A percentile compares a stretch with the other conserved stretches of the same genome.
phyloP scores from a whole-genome alignment of 768 basidiomycete genomes.

The Strobilomyces dryophilus region DNA sequence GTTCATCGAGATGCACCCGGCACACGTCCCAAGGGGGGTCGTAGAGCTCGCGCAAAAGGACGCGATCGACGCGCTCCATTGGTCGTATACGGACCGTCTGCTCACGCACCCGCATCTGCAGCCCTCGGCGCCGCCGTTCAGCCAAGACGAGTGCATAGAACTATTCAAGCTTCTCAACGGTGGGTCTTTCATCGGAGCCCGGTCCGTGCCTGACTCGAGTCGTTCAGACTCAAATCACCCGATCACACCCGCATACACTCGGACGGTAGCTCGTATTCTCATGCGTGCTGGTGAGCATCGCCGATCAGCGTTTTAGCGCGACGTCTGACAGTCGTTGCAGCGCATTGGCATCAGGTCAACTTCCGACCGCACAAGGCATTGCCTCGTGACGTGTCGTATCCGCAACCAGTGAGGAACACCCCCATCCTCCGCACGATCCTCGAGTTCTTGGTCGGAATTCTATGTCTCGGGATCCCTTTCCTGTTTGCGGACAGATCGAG shows the following conservation, averaged over 20 bases:
- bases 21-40: constrained; percentile 52
- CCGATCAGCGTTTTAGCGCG: neutral
- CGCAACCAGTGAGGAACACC: constrained; percentile 24
- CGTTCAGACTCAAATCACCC: constrained; percentile 18
- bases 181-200: constrained; percentile 8
- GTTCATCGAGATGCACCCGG: constrained; percentile 76
- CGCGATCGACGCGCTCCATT: constrained; percentile 71
- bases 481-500: constrained; percentile 56
- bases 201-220: constrained; percentile 1
- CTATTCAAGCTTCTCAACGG: constrained; percentile 54
- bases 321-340: constrained; percentile 24
- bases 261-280: constrained; percentile 64
- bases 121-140: constrained; percentile 61
- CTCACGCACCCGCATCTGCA: constrained; percentile 49
- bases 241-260: constrained; percentile 46
- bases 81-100: constrained; percentile 79
- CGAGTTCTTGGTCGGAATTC: constrained; percentile 55
- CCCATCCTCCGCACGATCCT: constrained; percentile 47
- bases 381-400: constrained; percentile 46
- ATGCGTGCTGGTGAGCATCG: constrained; percentile 56
- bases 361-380: constrained; percentile 68
- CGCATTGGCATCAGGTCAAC: constrained; percentile 65
- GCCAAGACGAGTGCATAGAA: constrained; percentile 74
- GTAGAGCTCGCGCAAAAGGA: constrained; percentile 55
- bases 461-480: constrained; percentile 80